Conservation (phyloP, 148 eudicot genomes). For the Cornus florida region DNA sequence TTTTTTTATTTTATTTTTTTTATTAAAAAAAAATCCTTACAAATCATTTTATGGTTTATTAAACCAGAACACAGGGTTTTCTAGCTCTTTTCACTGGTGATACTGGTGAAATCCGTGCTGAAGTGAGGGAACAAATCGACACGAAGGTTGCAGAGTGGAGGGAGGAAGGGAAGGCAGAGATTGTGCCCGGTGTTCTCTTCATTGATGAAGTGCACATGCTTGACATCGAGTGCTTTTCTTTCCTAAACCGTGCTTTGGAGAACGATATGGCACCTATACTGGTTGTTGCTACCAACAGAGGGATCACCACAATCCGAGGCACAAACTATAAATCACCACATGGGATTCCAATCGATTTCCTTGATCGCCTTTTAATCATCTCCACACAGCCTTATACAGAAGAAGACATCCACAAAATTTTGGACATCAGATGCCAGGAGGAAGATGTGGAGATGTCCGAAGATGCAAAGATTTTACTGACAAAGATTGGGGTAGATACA, state of each 20-base stretch:
- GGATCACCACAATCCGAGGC: constrained; percentile 84
- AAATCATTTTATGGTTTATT: neutral
- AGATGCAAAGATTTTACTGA: constrained; percentile 73
- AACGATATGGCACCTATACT: constrained; percentile 96
- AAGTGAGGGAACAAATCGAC: constrained; percentile 94
- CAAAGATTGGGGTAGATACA: constrained; percentile 86
- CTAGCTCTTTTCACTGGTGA: constrained; percentile 93
- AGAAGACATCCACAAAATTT: constrained; percentile 80
- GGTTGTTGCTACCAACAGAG: constrained; percentile 93
- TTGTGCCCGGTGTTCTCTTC: constrained; percentile 92
- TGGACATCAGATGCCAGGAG: constrained; percentile 87
- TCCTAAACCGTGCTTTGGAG: constrained; percentile 90
- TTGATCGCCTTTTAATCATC: constrained; percentile 86
- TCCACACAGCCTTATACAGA: constrained; percentile 83
- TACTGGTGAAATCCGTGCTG: constrained; percentile 90
- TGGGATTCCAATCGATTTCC: constrained; percentile 91
- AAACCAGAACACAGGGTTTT: constrained; percentile 86
- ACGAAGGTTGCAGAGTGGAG: constrained; percentile 97
- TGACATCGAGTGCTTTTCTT: constrained; percentile 93
- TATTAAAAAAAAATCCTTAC: too few relatives aligned
- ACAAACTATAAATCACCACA: constrained; percentile 93
- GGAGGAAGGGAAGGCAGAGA: constrained; percentile 98
- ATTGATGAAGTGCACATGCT: constrained; percentile 99
- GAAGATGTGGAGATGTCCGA: constrained; percentile 96
- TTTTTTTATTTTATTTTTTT: neutral